Evolutionary conservation across 2,329 filamentous ascomycete genomes (phyloP).

Genomic region (Paraconiothyrium sp.): DNA sequence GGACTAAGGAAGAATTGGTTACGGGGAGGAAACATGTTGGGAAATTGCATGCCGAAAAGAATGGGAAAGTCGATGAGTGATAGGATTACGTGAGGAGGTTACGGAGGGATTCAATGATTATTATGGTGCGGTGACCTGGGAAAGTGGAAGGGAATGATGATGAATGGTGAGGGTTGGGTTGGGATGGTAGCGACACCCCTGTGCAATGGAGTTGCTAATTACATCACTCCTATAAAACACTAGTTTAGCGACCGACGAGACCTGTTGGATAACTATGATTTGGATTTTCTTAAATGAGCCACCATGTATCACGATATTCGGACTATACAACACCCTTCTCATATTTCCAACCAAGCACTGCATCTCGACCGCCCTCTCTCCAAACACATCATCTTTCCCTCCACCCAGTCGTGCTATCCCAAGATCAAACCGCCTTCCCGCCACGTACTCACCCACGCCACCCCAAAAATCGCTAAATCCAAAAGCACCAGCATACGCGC

Average conservation of each 20-base stretch:
- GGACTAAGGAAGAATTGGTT: no score
- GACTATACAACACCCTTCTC: no score
- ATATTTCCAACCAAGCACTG: neutral
- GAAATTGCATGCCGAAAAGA: no score
- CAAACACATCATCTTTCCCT: neutral
- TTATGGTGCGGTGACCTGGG: no score
- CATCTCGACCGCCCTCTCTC: neutral
- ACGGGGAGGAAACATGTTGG: no score
- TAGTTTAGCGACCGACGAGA: no score
- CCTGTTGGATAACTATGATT: neutral
- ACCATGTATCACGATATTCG: neutral
- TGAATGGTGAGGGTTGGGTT: neutral
- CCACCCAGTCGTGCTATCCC: neutral
- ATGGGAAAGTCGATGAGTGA: no score
- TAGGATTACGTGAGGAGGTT: neutral
- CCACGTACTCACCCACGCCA: conserved; percentile 22
- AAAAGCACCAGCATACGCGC: conserved; percentile 16
- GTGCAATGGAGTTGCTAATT: no score
- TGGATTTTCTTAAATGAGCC: neutral
- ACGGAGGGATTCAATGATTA: neutral
- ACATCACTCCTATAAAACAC: no score
- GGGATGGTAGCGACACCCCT: neutral
- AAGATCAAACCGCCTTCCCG: neutral
- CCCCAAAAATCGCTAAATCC: conserved; percentile 19
- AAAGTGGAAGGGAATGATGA: no score